A percentile compares a stretch with the other conserved stretches of the same genome.
These are phyloP conservation scores for Vigna nakashimae DNA, from an alignment of 306 rosid species.

Conservation along the genomic window DNA sequence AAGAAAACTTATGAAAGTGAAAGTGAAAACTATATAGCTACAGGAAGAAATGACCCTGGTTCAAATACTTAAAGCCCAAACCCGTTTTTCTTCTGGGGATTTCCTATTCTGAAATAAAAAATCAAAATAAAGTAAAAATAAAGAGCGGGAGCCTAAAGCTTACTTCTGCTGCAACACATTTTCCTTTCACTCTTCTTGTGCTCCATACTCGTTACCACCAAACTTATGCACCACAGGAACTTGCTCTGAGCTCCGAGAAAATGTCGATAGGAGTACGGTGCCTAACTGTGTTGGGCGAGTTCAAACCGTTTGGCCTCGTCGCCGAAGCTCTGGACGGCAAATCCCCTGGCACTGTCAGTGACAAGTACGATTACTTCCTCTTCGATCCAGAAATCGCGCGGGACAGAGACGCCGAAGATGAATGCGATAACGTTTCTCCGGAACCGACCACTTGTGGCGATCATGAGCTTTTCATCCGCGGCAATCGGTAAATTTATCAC, in stretches of 20 bases:
- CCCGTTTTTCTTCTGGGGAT: too few relatives aligned
- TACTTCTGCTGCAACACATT: background rate
- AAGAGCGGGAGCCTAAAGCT: slow-evolving; percentile 42
- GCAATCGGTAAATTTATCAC: slow-evolving; percentile 64
- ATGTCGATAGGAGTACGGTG: slow-evolving; percentile 75
- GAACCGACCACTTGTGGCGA: slow-evolving; percentile 68
- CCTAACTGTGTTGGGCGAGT: slow-evolving; percentile 86
- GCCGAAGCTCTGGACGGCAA: slow-evolving; percentile 96
- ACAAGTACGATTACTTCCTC: slow-evolving; percentile 83
- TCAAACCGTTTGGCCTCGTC: slow-evolving; percentile 92
- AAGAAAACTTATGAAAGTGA: too few relatives aligned
- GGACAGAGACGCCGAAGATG: slow-evolving; percentile 64
- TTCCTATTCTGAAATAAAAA: slow-evolving; percentile 21
- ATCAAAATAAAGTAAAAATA: slow-evolving; percentile 34
- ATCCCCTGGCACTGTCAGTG: slow-evolving; percentile 58
- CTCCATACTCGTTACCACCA: slow-evolving; percentile 1
- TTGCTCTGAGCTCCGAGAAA: background rate
- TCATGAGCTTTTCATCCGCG: slow-evolving; percentile 87
- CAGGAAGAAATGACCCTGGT: too few relatives aligned
- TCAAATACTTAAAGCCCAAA: too few relatives aligned
- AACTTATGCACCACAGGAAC: background rate
- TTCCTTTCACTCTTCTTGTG: slow-evolving; percentile 1
- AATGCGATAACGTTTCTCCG: slow-evolving; percentile 56
- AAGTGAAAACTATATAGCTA: too few relatives aligned
- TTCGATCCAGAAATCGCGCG: slow-evolving; percentile 79